Evolutionary conservation across 805 yeast species (phyloP), one percentile per base, ranked within the genome.

Genomic region (Jamesozyma lodderae): DNA sequence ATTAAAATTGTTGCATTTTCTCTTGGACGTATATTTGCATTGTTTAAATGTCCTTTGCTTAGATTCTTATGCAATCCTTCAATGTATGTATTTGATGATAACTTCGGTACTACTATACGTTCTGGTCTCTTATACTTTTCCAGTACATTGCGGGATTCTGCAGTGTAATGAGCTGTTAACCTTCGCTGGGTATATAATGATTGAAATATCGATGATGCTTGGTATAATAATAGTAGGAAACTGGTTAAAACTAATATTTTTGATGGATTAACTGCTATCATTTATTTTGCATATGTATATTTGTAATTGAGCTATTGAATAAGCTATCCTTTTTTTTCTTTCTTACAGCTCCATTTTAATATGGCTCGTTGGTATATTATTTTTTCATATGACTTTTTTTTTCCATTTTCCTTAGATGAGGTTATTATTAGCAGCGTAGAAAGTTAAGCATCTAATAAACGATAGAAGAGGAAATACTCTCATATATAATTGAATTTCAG

Each of bases 1-100:
- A 90, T 87, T 40, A 88, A 72, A 22, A 88, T 59, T 0, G 95
- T 81, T 4, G 96, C 96, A 55, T 86, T 87, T 53, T 52, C 52
- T 21, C 47, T 45, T 28, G 17, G 31, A n/a, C 27, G 37, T 13
- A 7, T 9, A 9, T 11, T 15, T 16, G 15, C 10, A 10, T 41
- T 28, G 6, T 24, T 10, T 19, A 17, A 19, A 25, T 31, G 33
- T 19, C 30, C 31, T 8, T 16, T 29, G 25, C 29, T 16, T 11
- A 33, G 8, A 14, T 28, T 14, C 4, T 11, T 26, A n/a, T n/a
- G n/a, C 4, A 45, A 20, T 4, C 48, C 46, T 24, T 50, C 37
- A 23, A 47, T 49, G 37, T 61, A 48, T 3, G 55, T 41, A 29
- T 60, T 55, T 19, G 56, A 43, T 1, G 60, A 48, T 17, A 54